Conservation (phyloP, 345 rosid species). For the Arabidopsis thaliana region DNA sequence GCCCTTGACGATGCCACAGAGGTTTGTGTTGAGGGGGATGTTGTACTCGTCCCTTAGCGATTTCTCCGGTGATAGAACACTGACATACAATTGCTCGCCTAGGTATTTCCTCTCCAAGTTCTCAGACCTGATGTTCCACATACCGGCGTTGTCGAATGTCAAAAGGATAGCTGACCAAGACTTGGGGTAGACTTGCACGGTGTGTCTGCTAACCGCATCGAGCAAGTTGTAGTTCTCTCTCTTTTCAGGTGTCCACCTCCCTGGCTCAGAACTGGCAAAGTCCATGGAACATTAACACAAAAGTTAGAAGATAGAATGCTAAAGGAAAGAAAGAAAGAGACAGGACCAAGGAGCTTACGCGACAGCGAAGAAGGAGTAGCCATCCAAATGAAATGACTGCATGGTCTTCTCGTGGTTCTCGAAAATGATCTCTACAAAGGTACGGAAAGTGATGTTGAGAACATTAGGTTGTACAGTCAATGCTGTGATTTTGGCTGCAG, state of each 20-base stretch:
- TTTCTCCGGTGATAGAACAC: constrained; percentile 63
- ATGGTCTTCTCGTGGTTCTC: constrained; percentile 73
- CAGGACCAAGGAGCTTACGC: constrained; percentile 52
- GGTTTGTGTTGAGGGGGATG: constrained; percentile 59
- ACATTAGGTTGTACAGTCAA: constrained; percentile 54
- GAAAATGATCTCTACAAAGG: constrained; percentile 69
- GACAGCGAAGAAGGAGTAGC: constrained; percentile 77
- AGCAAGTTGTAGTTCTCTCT: constrained; percentile 75
- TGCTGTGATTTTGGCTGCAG: constrained; percentile 33
- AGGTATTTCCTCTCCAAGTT: constrained; percentile 63
- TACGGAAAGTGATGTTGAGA: constrained; percentile 64
- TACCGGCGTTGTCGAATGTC: constrained; percentile 83
- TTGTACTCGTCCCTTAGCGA: constrained; percentile 88
- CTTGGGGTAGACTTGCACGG: constrained; percentile 77
- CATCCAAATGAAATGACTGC: constrained; percentile 69
- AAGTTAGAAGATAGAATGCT: neutral
- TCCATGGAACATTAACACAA: constrained; percentile 7
- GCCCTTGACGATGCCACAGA: constrained; percentile 65
- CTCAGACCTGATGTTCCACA: constrained; percentile 90
- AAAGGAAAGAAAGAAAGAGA: neutral
- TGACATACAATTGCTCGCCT: constrained; percentile 72
- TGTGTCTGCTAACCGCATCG: constrained; percentile 85
- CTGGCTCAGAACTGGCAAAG: constrained; percentile 61
- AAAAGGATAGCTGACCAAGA: constrained; percentile 80
- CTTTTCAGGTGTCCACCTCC: constrained; percentile 73